These are phyloP conservation scores for Nematocida parisii DNA, from an alignment of 371 early-diverging fungal genomes.

Conservation along the genomic window DNA sequence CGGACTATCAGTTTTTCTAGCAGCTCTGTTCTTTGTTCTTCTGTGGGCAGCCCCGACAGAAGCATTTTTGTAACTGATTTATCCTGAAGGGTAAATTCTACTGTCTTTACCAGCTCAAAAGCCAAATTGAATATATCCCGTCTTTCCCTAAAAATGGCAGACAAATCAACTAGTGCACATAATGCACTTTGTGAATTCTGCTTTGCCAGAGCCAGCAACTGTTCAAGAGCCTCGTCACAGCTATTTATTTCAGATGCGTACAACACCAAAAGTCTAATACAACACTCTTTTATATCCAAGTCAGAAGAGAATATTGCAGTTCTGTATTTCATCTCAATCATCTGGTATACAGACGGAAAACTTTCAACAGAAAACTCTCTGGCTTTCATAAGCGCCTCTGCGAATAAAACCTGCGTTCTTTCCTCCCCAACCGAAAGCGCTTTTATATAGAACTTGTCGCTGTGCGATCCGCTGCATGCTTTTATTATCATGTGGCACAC, in stretches of 20 bases:
- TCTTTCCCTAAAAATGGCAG: conserved; percentile 25
- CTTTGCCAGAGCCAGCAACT: not conserved
- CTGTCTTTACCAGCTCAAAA: not conserved
- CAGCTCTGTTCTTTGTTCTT: conserved; percentile 17
- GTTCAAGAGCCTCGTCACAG: not conserved
- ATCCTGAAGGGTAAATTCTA: not conserved
- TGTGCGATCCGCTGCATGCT: conserved; percentile 24
- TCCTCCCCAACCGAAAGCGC: conserved; percentile 15
- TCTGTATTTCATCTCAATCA: conserved; percentile 11
- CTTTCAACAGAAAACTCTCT: not conserved
- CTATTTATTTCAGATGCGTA: not conserved
- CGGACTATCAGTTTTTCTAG: conserved; percentile 6
- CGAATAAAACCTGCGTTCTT: conserved; percentile 26
- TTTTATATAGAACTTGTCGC: conserved; percentile 11
- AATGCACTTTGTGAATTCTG: conserved; percentile 11
- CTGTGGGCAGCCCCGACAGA: conserved; percentile 29
- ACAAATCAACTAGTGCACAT: conserved; percentile 26
- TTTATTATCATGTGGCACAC: conserved; percentile 26
- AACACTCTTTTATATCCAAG: not conserved
- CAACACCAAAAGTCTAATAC: conserved; percentile 8
- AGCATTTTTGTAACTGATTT: conserved; percentile 10
- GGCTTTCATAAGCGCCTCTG: conserved; percentile 17
- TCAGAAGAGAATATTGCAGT: not conserved
- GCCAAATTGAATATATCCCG: conserved; percentile 1
- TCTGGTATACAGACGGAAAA: conserved; percentile 6